phyloP scores from a whole-genome alignment of 768 basidiomycete species.

The Hypsizygus marmoreus region DNA sequence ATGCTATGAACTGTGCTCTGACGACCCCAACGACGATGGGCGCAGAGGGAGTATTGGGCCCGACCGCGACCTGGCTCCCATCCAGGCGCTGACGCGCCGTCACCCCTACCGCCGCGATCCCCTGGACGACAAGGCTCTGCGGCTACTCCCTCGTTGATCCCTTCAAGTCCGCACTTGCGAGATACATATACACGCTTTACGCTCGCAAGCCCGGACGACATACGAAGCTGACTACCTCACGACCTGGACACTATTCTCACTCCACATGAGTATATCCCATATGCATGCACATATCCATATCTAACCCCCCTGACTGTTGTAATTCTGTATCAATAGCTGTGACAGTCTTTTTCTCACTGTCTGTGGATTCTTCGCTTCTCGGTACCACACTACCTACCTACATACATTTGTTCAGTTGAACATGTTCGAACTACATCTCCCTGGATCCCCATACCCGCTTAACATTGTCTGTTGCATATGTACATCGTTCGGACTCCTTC shows the following conservation, averaged over 20 bases:
- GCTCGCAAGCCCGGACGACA: too few species aligned
- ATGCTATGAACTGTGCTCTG: conserved; percentile 11
- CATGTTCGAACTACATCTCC: too few species aligned
- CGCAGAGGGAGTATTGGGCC: conserved; percentile 28
- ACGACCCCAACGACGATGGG: conserved; percentile 12
- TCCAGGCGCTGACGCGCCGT: conserved; percentile 52
- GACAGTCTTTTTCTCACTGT: not conserved
- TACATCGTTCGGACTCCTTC: too few species aligned
- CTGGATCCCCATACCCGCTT: too few species aligned
- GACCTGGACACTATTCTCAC: too few species aligned
- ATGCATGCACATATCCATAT: not conserved
- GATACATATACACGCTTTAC: too few species aligned
- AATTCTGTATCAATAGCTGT: conserved; percentile 12
- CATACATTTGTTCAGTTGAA: not conserved
- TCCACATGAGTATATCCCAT: too few species aligned
- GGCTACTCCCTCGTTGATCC: conserved; percentile 39
- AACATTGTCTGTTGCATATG: too few species aligned
- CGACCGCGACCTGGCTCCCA: conserved; percentile 53
- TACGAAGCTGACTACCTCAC: too few species aligned
- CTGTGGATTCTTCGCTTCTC: not conserved
- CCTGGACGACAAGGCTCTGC: conserved; percentile 61
- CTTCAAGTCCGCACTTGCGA: not conserved
- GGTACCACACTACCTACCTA: not conserved
- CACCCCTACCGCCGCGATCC: conserved; percentile 64
- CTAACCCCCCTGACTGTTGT: not conserved